phyloP scores from a whole-genome alignment of 2,329 filamentous ascomycete species.

The Grosmannia serpens region DNA sequence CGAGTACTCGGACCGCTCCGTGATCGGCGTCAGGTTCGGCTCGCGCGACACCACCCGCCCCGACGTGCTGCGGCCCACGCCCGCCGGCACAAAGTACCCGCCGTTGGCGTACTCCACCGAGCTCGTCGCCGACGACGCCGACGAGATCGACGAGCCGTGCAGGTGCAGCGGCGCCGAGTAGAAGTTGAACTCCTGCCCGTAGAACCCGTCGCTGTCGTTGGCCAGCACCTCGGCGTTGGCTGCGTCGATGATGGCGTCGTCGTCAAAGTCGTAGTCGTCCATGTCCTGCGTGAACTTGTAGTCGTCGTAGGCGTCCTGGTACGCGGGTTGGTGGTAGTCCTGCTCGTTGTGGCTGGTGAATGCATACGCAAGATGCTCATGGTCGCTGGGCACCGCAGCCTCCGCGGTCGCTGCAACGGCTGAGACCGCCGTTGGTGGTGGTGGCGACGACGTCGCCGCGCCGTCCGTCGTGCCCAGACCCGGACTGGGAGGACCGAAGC shows the following conservation, averaged over 20 bases:
- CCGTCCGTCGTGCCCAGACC: not conserved
- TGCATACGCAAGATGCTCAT: constrained; percentile 8
- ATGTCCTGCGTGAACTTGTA: constrained; percentile 33
- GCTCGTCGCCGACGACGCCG: constrained; percentile 20
- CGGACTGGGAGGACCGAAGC: not conserved
- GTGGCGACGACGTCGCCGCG: constrained; percentile 11
- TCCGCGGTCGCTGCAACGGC: not conserved
- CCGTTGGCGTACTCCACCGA: constrained; percentile 59
- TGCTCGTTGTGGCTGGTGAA: constrained; percentile 13
- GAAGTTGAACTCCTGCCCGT: constrained; percentile 93
- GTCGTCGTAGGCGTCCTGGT: constrained; percentile 26
- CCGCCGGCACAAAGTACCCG: constrained; percentile 77
- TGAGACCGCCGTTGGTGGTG: not conserved
- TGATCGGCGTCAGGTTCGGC: constrained; percentile 91
- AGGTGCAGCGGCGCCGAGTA: constrained; percentile 51
- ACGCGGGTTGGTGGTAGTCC: constrained; percentile 10
- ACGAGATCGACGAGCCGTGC: constrained; percentile 21
- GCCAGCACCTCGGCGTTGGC: constrained; percentile 90
- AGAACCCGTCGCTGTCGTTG: constrained; percentile 86
- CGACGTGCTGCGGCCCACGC: constrained; percentile 57
- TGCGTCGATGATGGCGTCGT: constrained; percentile 86
- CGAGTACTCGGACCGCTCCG: constrained; percentile 89
- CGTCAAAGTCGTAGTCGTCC: constrained; percentile 59
- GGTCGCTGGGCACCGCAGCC: not conserved
- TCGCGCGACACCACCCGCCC: constrained; percentile 67